Base-by-base conservation (phyloP, 2,329 filamentous ascomycete species). In the Tolypocladium paradoxum region DNA sequence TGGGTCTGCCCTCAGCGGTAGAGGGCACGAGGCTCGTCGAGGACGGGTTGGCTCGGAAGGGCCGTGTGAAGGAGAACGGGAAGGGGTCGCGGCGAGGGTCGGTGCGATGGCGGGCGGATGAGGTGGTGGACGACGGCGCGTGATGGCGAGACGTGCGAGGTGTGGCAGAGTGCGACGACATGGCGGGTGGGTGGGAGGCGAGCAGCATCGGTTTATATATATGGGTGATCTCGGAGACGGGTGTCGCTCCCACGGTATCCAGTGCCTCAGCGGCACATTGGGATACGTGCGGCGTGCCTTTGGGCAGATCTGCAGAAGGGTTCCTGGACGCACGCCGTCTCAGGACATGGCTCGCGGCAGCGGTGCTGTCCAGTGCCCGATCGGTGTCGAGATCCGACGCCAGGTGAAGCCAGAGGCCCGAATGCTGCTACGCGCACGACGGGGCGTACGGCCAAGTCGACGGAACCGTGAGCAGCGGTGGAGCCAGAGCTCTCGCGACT, bases 1-100 rank as follows among this genome's bases (percentile, higher is more conserved):
- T 78, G 50, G 78, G 75, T 54, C 68, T 76, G 22, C 78, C 79
- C 60, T 79, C 73, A 48, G 78, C 78, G n/a, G 74, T 79, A 29
- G 76, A 79, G 29, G 76, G 69, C 36, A 76, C 73, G 3, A 81
- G 69, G 34, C 76, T 79, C 3, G 77, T 76, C 18, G 77, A 78
- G 14, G 78, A 77, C 2, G 71, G 68, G 54, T 76, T 75, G 50
- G 73, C 70, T 54, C 75, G 72, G 57, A 74, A 75, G 48, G 76
- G 68, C 14, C 73, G 72, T 40, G 73, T 73, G 55, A 79, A 74
- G 49, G 73, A 73, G 59, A 75, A 72, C 34, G 76, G 72, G n/a
- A 76, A 64, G 22, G 74, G 68, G 47, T 68, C 66, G 49, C 65
- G 63, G 54, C 64, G 65, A 54, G 61, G 54, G 43, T 65, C 65